phyloP scores from a whole-genome alignment of 306 rosid genomes.

The Astragalus membranaceus region DNA sequence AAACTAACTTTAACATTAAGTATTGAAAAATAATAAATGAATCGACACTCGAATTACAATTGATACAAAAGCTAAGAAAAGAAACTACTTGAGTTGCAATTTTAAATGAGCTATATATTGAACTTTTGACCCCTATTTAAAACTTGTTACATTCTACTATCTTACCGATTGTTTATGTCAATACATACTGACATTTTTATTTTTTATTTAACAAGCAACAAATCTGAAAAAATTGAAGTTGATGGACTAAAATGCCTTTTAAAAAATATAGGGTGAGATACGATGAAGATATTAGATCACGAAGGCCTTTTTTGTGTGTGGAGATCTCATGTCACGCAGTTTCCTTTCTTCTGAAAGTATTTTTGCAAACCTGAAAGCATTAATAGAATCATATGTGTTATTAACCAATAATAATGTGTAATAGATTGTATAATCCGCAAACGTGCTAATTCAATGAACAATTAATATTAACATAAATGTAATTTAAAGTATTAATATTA shows the following conservation, averaged over 20 bases:
- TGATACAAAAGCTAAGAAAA: background rate
- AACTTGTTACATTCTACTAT: background rate
- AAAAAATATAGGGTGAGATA: too few relatives aligned
- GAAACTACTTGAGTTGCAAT: background rate
- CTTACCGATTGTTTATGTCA: too few relatives aligned
- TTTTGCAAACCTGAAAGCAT: constrained; percentile 44
- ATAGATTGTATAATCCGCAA: too few relatives aligned
- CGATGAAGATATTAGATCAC: too few relatives aligned
- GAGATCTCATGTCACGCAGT: constrained; percentile 44
- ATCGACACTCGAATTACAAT: background rate
- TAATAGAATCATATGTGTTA: background rate
- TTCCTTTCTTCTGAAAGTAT: constrained; percentile 52
- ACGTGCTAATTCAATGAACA: too few relatives aligned
- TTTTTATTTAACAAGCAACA: too few relatives aligned
- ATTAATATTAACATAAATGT: background rate
- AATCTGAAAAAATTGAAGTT: background rate
- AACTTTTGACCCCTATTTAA: background rate
- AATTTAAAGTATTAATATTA: too few relatives aligned
- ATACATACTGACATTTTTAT: too few relatives aligned
- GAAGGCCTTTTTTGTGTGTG: constrained; percentile 25
- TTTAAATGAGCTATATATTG: background rate
- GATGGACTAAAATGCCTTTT: background rate
- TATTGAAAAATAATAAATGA: background rate
- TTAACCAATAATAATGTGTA: background rate
- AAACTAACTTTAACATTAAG: background rate